Conservation (phyloP, 371 early-diverging fungal genomes). For the Phascolomyces articulosus region DNA sequence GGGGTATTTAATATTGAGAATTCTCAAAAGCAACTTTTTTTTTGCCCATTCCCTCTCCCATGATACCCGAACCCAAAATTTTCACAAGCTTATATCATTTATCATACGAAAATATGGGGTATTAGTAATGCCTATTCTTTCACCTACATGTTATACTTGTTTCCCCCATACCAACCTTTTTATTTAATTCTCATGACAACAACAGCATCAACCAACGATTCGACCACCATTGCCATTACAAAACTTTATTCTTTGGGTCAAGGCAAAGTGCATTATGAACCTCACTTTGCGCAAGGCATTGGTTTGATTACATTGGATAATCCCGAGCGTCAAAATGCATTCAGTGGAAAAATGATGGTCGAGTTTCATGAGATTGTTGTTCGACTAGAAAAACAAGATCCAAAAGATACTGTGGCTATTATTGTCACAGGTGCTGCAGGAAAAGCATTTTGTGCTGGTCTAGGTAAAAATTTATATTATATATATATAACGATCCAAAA, state of each 20-base stretch:
- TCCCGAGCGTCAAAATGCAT: constrained; percentile 60
- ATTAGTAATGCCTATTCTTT: no score
- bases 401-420: constrained; percentile 36
- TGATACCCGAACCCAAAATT: no score
- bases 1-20: no score
- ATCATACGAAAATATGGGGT: no score
- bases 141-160: no score
- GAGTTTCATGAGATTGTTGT: constrained; percentile 62
- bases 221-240: constrained; percentile 2
- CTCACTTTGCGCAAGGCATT: constrained; percentile 46
- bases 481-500: background rate
- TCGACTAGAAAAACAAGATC: constrained; percentile 32
- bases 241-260: constrained; percentile 25
- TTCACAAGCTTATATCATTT: no score
- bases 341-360: constrained; percentile 77
- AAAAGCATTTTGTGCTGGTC: constrained; percentile 67
- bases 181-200: background rate
- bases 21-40: no score
- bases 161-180: no score
- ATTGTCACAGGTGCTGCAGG: constrained; percentile 56
- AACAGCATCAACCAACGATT: no score
- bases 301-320: constrained; percentile 56
- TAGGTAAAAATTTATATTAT: constrained; percentile 43
- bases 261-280: constrained; percentile 46
- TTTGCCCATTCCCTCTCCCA: no score